Conservation (phyloP, 1,284 basidiomycete genomes). For the Heterobasidion parviporum region DNA sequence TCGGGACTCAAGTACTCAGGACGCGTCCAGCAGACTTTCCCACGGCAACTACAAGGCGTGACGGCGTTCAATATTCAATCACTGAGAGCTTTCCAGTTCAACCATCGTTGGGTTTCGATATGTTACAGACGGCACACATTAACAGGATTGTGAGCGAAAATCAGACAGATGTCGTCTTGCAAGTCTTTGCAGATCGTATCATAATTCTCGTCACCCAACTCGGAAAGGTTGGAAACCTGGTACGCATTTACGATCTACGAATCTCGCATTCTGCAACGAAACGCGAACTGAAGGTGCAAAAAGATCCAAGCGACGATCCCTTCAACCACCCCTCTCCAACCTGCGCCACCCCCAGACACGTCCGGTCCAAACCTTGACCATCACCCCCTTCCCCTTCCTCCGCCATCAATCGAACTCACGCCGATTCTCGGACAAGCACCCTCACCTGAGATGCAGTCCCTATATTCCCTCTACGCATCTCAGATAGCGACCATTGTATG, state of each 20-base stretch:
- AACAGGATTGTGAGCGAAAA: conserved; percentile 43
- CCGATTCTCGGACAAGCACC: conserved; percentile 70
- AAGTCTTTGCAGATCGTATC: conserved; percentile 71
- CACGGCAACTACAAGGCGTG: not conserved
- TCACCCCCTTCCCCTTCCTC: conserved; percentile 52
- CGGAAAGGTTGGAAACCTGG: conserved; percentile 82
- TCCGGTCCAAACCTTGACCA: conserved; percentile 21
- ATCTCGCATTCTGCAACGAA: no score
- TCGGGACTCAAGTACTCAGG: not conserved
- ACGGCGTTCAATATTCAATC: not conserved
- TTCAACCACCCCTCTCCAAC: conserved; percentile 49
- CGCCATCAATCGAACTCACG: conserved; percentile 66
- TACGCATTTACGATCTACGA: conserved; percentile 20
- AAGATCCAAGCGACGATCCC: conserved; percentile 82
- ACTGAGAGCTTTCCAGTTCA: not conserved
- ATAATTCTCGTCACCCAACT: conserved; percentile 81
- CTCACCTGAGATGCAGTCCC: conserved; percentile 52
- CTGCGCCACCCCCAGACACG: conserved; percentile 28
- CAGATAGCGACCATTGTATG: conserved; percentile 85
- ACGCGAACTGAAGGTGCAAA: not conserved
- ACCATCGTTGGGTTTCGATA: conserved; percentile 1
- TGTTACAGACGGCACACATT: conserved; percentile 26
- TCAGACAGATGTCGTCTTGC: conserved; percentile 69
- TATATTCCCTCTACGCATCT: conserved; percentile 77
- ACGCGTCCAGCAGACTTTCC: no score